Percentiles rank a stretch among this genome's conserved stretches.
Conservation (phyloP, 2,329 filamentous ascomycete species). For the Samsoniella hepiali region DNA sequence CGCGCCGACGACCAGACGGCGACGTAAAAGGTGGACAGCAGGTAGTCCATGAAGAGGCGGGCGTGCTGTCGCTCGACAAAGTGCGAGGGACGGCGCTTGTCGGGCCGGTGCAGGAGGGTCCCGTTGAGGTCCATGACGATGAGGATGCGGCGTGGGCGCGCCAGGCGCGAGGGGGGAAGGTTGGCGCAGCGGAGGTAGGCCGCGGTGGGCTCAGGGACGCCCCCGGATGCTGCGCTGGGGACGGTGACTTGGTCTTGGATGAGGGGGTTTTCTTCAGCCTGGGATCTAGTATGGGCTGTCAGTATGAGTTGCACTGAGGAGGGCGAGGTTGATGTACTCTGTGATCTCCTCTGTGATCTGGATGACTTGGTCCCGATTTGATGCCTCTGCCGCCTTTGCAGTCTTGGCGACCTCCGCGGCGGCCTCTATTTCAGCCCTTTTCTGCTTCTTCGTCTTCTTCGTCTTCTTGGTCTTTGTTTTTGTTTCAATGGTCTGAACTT, state of each 20-base stretch:
- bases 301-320: neutral
- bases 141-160: conserved; percentile 61
- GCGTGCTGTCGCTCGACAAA: conserved; percentile 69
- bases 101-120: conserved; percentile 73
- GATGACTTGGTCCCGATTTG: neutral
- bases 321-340: neutral
- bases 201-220: conserved; percentile 57
- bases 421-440: neutral
- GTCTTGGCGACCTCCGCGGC: neutral
- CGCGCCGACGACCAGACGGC: conserved; percentile 90
- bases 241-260: neutral
- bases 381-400: neutral
- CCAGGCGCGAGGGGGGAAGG: conserved; percentile 38
- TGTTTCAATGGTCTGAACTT: neutral
- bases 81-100: conserved; percentile 40
- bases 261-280: neutral
- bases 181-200: conserved; percentile 59
- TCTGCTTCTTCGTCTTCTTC: neutral
- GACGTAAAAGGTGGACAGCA: conserved; percentile 71
- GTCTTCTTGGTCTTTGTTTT: neutral
- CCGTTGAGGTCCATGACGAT: conserved; percentile 92
- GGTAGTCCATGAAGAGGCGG: conserved; percentile 65
- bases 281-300: neutral
- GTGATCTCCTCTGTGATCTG: neutral
- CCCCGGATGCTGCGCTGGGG: conserved; percentile 45